A percentile compares a stretch with the other conserved stretches of the same genome.
Conservation (phyloP, 768 basidiomycete species). For the Suillus brevipes region DNA sequence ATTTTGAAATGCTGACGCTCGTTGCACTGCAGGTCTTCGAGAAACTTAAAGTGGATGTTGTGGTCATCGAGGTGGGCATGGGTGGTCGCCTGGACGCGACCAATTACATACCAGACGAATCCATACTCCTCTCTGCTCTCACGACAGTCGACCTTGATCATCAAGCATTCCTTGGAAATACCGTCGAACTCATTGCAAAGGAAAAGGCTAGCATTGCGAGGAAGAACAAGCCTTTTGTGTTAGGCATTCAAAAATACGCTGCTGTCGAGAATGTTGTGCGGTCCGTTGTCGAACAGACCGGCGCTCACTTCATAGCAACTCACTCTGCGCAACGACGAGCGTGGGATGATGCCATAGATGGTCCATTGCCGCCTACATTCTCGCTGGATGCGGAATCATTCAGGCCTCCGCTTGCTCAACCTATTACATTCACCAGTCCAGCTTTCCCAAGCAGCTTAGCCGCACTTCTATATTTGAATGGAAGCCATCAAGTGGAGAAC, state of each 20-base stretch:
- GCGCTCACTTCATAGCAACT: slow-evolving; percentile 42
- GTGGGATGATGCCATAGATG: slow-evolving; percentile 35
- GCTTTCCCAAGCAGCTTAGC: slow-evolving; percentile 46
- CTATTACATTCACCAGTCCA: slow-evolving; percentile 43
- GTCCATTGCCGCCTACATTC: slow-evolving; percentile 29
- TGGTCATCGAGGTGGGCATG: slow-evolving; percentile 92
- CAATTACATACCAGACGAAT: slow-evolving; percentile 74
- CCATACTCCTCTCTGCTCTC: slow-evolving; percentile 75
- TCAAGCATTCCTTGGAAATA: slow-evolving; percentile 82
- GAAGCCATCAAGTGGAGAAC: slow-evolving; percentile 85
- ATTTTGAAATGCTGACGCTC: slow-evolving; percentile 85
- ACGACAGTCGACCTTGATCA: slow-evolving; percentile 93
- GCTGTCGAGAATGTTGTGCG: slow-evolving; percentile 49
- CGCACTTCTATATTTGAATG: slow-evolving; percentile 65
- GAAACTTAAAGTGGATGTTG: slow-evolving; percentile 66
- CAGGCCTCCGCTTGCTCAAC: slow-evolving; percentile 39
- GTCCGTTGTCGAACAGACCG: slow-evolving; percentile 41
- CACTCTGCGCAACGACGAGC: slow-evolving; percentile 35
- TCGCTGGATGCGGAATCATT: slow-evolving; percentile 32
- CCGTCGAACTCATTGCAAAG: slow-evolving; percentile 67
- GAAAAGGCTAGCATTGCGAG: slow-evolving; percentile 87
- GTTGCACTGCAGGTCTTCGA: slow-evolving; percentile 81
- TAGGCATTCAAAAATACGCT: slow-evolving; percentile 61
- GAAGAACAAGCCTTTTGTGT: slow-evolving; percentile 55
- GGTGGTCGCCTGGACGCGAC: slow-evolving; percentile 93